phyloP scores from a whole-genome alignment of 495 filamentous ascomycete species.

The Aspergillus homomorphus region DNA sequence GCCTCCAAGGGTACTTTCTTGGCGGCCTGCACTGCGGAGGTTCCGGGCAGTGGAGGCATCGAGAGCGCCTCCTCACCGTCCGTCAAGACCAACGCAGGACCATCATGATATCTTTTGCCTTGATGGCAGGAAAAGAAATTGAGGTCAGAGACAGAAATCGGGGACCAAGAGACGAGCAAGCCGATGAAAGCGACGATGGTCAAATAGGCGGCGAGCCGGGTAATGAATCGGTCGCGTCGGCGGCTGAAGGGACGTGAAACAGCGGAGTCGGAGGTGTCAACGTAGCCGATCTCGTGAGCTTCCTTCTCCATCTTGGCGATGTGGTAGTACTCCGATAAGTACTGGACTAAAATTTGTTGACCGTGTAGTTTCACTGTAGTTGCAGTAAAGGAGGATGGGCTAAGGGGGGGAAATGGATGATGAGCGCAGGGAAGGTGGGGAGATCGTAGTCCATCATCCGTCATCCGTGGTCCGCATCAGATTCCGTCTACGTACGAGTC shows the following conservation, averaged over 20 bases:
- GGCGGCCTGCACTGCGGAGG: neutral
- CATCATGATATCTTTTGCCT: neutral
- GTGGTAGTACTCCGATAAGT: neutral
- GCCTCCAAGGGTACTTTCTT: constrained; percentile 75
- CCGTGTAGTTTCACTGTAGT: too few relatives aligned
- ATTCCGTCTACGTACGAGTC: neutral
- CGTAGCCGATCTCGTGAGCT: constrained; percentile 1
- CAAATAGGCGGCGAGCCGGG: constrained; percentile 15
- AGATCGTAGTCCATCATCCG: neutral
- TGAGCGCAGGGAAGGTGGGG: neutral
- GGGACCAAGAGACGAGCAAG: constrained; percentile 18
- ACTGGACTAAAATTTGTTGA: neutral
- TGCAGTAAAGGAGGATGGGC: neutral
- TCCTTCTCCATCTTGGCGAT: constrained; percentile 17
- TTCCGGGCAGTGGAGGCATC: constrained; percentile 1
- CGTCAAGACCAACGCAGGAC: neutral
- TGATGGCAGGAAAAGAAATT: constrained; percentile 14
- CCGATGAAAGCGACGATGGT: constrained; percentile 24
- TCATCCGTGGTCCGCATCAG: too few relatives aligned
- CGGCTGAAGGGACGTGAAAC: constrained; percentile 9
- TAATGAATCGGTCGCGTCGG: constrained; percentile 19
- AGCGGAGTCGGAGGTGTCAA: constrained; percentile 3
- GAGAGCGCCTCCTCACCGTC: constrained; percentile 7
- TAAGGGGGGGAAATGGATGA: neutral
- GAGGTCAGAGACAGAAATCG: constrained; percentile 6